Conservation (phyloP, 805 yeast genomes). For the Ogataea angusta region DNA sequence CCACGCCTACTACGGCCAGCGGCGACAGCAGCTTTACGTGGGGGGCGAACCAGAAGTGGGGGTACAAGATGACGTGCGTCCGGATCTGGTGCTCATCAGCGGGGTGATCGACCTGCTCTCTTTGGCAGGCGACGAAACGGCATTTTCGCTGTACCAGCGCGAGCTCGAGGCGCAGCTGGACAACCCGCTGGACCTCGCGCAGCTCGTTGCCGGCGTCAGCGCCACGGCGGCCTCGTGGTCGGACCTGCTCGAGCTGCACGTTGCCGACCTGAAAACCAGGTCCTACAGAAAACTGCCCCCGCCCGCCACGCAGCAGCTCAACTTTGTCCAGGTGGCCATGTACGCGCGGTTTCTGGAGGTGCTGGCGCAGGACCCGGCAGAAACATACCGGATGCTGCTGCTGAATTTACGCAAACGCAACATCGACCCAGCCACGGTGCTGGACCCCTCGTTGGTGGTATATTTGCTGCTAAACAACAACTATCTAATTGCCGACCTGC, state of each 20-base stretch:
- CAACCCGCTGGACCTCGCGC: slow-evolving; percentile 19
- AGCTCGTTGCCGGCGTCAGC: slow-evolving; percentile 15
- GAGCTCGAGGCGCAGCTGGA: slow-evolving; percentile 16
- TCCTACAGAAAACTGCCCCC: slow-evolving; percentile 46
- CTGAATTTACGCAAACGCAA: slow-evolving; percentile 47
- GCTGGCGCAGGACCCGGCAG: slow-evolving; percentile 27
- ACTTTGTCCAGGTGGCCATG: slow-evolving; percentile 59
- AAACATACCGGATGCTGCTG: slow-evolving; percentile 41
- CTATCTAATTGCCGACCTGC: slow-evolving; percentile 41
- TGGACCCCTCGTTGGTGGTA: slow-evolving; percentile 40
- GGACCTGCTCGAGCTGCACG: slow-evolving; percentile 28
- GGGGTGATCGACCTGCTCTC: slow-evolving; percentile 60
- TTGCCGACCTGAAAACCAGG: slow-evolving; percentile 65
- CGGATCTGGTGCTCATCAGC: slow-evolving; percentile 46
- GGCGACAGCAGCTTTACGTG: not conserved
- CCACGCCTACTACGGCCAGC: slow-evolving; percentile 45
- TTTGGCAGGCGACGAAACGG: slow-evolving; percentile 17
- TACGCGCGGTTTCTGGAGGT: slow-evolving; percentile 49
- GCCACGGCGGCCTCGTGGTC: slow-evolving; percentile 24
- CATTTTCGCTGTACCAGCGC: slow-evolving; percentile 20
- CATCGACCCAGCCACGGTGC: slow-evolving; percentile 45
- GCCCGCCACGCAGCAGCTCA: slow-evolving; percentile 43
- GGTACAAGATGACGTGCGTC: not conserved
- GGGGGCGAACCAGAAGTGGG: no score
- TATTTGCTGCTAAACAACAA: slow-evolving; percentile 37